Base-by-base conservation (phyloP, 768 basidiomycete species). In the Boletus rex-veris region DNA sequence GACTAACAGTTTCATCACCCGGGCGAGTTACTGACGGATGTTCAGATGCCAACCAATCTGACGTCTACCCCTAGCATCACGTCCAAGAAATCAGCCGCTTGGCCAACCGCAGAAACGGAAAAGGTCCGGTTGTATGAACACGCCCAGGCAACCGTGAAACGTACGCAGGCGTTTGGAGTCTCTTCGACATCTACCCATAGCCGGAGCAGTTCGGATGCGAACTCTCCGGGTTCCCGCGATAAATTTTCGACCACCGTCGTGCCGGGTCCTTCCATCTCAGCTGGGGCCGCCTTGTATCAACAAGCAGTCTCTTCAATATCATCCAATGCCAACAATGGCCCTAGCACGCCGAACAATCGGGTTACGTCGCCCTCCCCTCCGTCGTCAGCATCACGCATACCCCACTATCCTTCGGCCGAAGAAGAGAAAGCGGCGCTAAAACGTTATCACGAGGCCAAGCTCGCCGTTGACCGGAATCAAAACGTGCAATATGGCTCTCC, bases 41-140 rank as follows among this genome's bases (percentile, higher is more conserved):
- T 44, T 43, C 24, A 68, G 59, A 18, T 42, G 37, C 21, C 52
- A 14, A 42, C 60, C 7, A 21, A 15, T 41, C 19, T 11, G 4
- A n/a, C 42, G 5, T 46, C 63, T 33, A 5, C 48, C 10, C n/a
- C 55, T 3, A 26, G 48, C 12, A 6, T 52, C 15, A 40, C 58
- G 12, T 45, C 57, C 48, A 67, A 67, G 53, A 61, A 58, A 21
- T 44, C 54, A 0, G 3, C 61, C 3, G 44, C 63, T 18, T 91
- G 86, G 87, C 74, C 74, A 7, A 78, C 84, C 1, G 88, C 91
- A 0, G 90, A 90, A 68, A 80, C 84, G 51, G 90, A 92, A 65
- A 92, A 92, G 61, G 69, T 78, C 2, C 75, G 79, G n/a, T 64
- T 90, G n/a, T 90, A 79, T 67, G 75, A 86, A 46, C 67, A 82